Evolutionary conservation across 2,329 filamentous ascomycete genomes (phyloP), one percentile per base, ranked within the genome.

Genomic region (Allantophomopsis cytisporea): DNA sequence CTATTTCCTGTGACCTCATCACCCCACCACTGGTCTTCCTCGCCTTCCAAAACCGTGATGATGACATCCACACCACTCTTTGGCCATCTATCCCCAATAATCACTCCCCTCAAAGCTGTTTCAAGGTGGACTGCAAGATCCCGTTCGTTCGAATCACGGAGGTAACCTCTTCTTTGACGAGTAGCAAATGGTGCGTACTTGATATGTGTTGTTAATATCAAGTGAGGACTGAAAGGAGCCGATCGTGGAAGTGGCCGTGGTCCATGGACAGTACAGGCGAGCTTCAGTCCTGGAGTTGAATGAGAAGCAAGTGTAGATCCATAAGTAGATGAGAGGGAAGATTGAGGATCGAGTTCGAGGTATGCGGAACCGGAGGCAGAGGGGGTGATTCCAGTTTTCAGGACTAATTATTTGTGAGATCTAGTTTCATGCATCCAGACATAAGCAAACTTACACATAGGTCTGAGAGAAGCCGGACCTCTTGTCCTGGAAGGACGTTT

Each of bases 21-120:
- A 54, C 76, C 70, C 69, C 72, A 76, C 68, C 73, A 77, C 30
- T 67, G 65, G 51, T 89, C 82, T 56, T 95, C 85, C 54, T 96
- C 91, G 3, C 86, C 89, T 62, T 98, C 91, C 14, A 98, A 68
- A 37, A 98, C 78, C 1, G 87, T 95, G 37, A 98, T 77, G 14
- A 94, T 80, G 32, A 98, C 80, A 56, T 98, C 91, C n/a, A 94
- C 80, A 35, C 86, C 88, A 57, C 86, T 94, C 67, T 98, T 98
- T n/a, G 91, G 91, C 85, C 89, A 98, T 42, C 89, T 71, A 56
- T 95, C 88, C 12, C 86, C 87, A 54, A 96, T 89, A 38, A 96
- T 78, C 7, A 86, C 83, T 1, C 89, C 89, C 28, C 87, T 75
- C 38, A 98, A 68, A 18, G 91, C 88, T 13, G 86, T 89, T 60